phyloP scores from a whole-genome alignment of 2,329 filamentous ascomycete species.

The Cercospora zeae-maydis region DNA sequence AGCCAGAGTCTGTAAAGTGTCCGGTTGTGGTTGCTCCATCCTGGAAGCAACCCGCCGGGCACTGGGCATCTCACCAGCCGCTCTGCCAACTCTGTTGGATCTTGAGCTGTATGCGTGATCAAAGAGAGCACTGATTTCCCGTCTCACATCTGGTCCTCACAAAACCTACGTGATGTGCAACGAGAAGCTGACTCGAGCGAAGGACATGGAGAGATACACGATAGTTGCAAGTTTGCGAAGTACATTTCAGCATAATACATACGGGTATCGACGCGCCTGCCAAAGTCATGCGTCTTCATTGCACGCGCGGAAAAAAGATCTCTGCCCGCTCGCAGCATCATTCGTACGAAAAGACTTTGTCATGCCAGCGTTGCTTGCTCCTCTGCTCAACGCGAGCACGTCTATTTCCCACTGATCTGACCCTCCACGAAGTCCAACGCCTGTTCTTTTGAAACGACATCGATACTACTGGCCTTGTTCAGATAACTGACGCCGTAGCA shows the following conservation, averaged over 20 bases:
- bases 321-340: neutral
- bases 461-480: slow-evolving; percentile 91
- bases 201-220: neutral
- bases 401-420: slow-evolving; percentile 48
- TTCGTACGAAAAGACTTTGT: neutral
- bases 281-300: neutral
- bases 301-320: neutral
- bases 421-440: slow-evolving; percentile 93
- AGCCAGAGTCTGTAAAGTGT: neutral
- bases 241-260: neutral
- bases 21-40: neutral
- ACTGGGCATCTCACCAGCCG: neutral
- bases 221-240: neutral
- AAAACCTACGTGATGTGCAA: neutral
- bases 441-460: slow-evolving; percentile 81
- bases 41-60: neutral
- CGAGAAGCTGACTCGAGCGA: neutral
- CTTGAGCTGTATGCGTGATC: slow-evolving; percentile 2
- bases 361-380: neutral
- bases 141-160: neutral
- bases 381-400: neutral
- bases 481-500: slow-evolving; percentile 92
- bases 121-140: slow-evolving; percentile 5
- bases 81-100: neutral
- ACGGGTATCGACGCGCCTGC: neutral